Conservation (phyloP, 2,329 filamentous ascomycete genomes). For the Ceratocystis variospora region DNA sequence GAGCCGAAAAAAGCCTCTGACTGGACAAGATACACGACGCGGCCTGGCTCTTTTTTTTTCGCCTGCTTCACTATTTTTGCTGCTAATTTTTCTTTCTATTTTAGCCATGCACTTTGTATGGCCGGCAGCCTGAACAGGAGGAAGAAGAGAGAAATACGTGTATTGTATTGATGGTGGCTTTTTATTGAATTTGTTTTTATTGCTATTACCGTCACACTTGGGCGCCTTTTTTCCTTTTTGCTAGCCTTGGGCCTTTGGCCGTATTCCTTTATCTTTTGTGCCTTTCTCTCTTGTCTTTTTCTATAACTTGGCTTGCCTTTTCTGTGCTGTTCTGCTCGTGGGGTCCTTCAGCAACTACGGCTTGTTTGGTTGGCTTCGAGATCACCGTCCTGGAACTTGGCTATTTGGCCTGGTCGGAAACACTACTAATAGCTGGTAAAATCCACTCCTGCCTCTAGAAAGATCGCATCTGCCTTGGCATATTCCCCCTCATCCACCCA, state of each 20-base stretch:
- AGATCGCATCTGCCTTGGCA: too few relatives aligned
- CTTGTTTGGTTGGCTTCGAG: background rate
- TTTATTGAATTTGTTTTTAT: background rate
- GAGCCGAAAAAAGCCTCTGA: background rate
- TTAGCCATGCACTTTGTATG: background rate
- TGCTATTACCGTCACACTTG: constrained; percentile 1
- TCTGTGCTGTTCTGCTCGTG: background rate
- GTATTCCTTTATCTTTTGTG: background rate
- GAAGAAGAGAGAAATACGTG: background rate
- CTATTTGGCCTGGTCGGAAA: too few relatives aligned
- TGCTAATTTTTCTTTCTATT: too few relatives aligned
- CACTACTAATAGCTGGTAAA: too few relatives aligned
- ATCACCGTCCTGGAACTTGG: background rate
- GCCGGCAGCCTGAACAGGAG: background rate
- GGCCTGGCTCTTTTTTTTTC: background rate
- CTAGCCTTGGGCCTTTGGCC: background rate
- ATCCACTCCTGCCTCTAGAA: too few relatives aligned
- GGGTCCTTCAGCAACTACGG: too few relatives aligned
- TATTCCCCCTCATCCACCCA: background rate
- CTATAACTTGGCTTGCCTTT: background rate
- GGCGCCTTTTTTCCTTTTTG: background rate
- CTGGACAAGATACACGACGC: background rate
- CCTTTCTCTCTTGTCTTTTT: background rate
- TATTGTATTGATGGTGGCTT: background rate
- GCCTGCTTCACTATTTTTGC: background rate